A percentile compares a stretch with the other conserved stretches of the same genome.
These are phyloP conservation scores for Oryza glaberrima DNA, from an alignment of 176 grass and related monocot species.

Conservation along the genomic window DNA sequence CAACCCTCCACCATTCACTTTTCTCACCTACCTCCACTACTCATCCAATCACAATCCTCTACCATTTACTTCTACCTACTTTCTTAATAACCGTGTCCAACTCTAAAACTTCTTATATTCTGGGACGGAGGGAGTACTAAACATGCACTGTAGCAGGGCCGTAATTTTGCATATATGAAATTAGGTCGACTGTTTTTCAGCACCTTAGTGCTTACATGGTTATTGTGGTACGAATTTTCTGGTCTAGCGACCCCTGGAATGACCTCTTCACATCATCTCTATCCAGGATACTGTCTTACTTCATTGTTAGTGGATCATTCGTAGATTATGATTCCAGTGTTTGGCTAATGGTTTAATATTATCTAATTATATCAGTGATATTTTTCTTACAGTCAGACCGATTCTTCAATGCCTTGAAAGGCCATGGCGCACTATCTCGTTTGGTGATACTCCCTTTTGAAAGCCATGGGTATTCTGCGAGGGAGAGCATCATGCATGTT, in stretches of 20 bases:
- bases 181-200: conserved; percentile 12
- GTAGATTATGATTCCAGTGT: conserved; percentile 1
- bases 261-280: neutral
- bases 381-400: conserved; percentile 80
- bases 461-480: conserved; percentile 94
- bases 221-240: neutral
- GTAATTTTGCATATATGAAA: conserved; percentile 2
- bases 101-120: too few relatives aligned
- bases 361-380: conserved; percentile 14
- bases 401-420: conserved; percentile 99
- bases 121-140: neutral
- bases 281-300: conserved; percentile 10
- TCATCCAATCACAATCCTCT: too few relatives aligned
- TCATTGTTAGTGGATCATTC: conserved; percentile 18
- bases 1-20: too few relatives aligned
- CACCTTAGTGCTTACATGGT: neutral
- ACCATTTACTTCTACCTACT: too few relatives aligned
- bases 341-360: conserved; percentile 9
- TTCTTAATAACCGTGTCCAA: too few relatives aligned
- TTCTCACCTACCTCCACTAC: too few relatives aligned
- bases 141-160: neutral
- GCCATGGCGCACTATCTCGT: conserved; percentile 83
- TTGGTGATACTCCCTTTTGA: conserved; percentile 97
- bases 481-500: conserved; percentile 98
- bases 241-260: neutral